phyloP scores from a whole-genome alignment of 352 stramenopile genomes.

The Phytophthora rubi region DNA sequence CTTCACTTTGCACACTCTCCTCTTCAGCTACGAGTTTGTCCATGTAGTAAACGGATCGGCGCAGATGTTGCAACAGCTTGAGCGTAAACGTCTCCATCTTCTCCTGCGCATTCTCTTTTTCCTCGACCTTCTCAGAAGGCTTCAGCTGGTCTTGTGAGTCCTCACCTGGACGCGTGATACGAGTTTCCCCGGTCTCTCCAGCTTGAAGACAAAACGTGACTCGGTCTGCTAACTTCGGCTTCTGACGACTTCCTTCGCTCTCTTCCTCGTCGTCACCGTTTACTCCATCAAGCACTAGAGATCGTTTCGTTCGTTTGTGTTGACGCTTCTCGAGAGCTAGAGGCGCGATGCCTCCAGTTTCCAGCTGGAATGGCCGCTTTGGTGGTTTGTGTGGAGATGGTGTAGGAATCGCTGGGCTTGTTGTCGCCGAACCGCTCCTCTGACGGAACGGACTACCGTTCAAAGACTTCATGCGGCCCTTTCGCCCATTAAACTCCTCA shows the following conservation, averaged over 20 bases:
- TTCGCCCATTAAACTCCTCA: constrained; percentile 55
- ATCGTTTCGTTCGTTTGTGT: constrained; percentile 56
- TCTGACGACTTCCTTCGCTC: constrained; percentile 16
- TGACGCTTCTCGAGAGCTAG: constrained; percentile 42
- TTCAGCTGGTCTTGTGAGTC: constrained; percentile 53
- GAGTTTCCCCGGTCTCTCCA: constrained; percentile 41
- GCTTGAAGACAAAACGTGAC: constrained; percentile 63
- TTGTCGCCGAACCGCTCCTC: constrained; percentile 21
- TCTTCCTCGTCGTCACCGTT: constrained; percentile 17
- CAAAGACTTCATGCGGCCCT: constrained; percentile 44
- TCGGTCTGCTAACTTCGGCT: constrained; percentile 53
- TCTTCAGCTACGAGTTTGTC: constrained; percentile 67
- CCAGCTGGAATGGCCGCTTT: constrained; percentile 43
- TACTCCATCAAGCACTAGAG: constrained; percentile 37
- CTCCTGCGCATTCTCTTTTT: constrained; percentile 45
- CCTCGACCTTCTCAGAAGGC: constrained; percentile 18
- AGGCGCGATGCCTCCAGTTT: constrained; percentile 16
- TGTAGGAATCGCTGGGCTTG: constrained; percentile 31
- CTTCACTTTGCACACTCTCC: constrained; percentile 52
- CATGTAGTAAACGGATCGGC: constrained; percentile 61
- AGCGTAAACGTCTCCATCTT: constrained; percentile 50
- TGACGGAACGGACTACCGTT: constrained; percentile 50
- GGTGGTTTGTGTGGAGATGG: constrained; percentile 38
- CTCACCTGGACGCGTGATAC: constrained; percentile 57
- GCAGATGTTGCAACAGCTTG: constrained; percentile 75